phyloP scores from a whole-genome alignment of 306 rosid genomes.

The Quercus aquifolioides region DNA sequence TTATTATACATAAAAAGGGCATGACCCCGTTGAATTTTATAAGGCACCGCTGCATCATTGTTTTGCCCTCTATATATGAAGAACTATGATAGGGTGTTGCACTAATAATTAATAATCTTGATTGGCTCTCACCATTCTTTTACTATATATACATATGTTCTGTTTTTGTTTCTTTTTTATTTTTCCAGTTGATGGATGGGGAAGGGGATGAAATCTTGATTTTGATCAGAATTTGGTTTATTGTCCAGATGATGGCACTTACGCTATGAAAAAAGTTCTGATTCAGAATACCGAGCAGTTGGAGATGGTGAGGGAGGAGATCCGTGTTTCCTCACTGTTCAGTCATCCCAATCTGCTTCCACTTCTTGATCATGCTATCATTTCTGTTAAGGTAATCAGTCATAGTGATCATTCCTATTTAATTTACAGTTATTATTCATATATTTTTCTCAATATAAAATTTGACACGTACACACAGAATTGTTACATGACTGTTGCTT shows the following conservation, averaged over 20 bases:
- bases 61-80: too few relatives aligned
- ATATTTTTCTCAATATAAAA: background rate
- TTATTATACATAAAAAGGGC: too few relatives aligned
- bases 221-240: background rate
- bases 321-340: constrained; percentile 89
- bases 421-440: background rate
- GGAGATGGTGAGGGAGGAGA: constrained; percentile 94
- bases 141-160: too few relatives aligned
- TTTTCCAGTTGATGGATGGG: background rate
- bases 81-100: background rate
- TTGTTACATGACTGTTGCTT: background rate
- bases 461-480: background rate
- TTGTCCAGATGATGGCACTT: constrained; percentile 78
- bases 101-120: background rate
- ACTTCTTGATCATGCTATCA: constrained; percentile 96
- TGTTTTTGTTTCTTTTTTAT: background rate
- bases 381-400: constrained; percentile 73
- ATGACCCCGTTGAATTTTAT: too few relatives aligned
- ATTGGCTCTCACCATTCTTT: background rate
- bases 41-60: too few relatives aligned
- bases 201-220: background rate
- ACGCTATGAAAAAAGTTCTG: constrained; percentile 93
- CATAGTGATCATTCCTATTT: background rate
- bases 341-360: constrained; percentile 94
- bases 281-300: constrained; percentile 90